Evolutionary conservation across 768 basidiomycete genomes (phyloP), one percentile per base, ranked within the genome.

Genomic region (Arthromyces matolae): DNA sequence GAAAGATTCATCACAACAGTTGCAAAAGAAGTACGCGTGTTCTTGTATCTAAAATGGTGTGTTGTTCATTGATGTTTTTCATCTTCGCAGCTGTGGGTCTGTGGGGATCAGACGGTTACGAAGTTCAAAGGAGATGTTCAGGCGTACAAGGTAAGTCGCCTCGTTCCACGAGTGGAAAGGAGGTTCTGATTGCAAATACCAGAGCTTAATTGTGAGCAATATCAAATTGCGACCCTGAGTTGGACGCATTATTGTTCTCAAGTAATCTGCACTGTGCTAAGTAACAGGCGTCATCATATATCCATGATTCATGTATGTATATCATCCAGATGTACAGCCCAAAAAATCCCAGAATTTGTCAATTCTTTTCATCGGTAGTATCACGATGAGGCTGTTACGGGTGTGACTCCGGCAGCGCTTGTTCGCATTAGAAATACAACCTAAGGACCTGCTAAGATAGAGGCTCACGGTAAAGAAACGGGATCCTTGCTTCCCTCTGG

Each of bases 1-100:
- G 93, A 95, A 62, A 73, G 91, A 42, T 97, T 95, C 64, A 95
- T 94, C 58, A 94, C 91, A 13, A 84, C 81, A 13, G 92, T 93
- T 16, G 86, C 90, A 4, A 83, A 80, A 63, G 85, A 93, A 76
- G 90, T 89, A 55, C 22, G 77, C 55, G 23, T 28, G 10, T 46
- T 16, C 40, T 20, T 28, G 34, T 37, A 40, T 27, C 22, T 31
- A n/a, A 7, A 37, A 19, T 13, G n/a, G 27, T 22, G 25, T 34
- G 34, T 35, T 12, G 24, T 50, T 5, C 49, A 50, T 31, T 42
- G 45, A 47, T 47, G 32, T 49, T 55, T 50, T 47, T 51, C 23
- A 39, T 33, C 8, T 31, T 54, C 33, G 3, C 42, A 93, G 89
- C 77, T 97, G 18, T 97, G 93, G 91, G 93, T 96, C 8, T 97